Base-by-base conservation (phyloP, 176 grass and related monocot genomes). In the Bolboschoenus planiculmis region DNA sequence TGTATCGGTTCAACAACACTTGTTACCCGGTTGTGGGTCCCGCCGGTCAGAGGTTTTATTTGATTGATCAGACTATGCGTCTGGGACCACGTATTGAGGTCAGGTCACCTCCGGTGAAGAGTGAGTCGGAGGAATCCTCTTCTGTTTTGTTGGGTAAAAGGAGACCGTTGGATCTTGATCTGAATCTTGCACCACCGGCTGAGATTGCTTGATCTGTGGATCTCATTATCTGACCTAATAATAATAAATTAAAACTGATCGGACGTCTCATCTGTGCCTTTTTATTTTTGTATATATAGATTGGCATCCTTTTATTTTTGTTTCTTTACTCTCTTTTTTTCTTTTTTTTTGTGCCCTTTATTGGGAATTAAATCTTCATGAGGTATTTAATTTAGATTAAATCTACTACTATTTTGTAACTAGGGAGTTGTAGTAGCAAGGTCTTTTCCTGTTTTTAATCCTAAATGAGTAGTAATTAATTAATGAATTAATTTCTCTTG, bases 161-260 rank as follows among this genome's bases (percentile, higher is more conserved):
- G 29, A 36, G 27, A 7, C 51, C 37, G 26, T 86, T 97, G 30
- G 88, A 97, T 76, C 87, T 97, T 72, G 95, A 97, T 91, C 92
- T 97, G 46, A 97, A 97, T 81, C n/a, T 86, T 39, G 92, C 92
- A 14, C 95, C 95, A 82, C 87, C 90, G 58, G 83, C 78, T 36
- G 92, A 94, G 87, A 83, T 89, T 18, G 21, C 78, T 44, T 47
- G 80, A 82, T 82, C 6, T 59, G 10, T 40, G 39, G 51, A 78
- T 54, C 46, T 44, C 7, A 62, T 42, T 36, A 64, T 62, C 59
- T 81, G 40, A 81, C 42, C 30, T 56, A 40, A 37, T 78, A 10
- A 75, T 31, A 50, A 51, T 44, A 47, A 51, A 10, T 29, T 66
- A 58, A 43, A 31, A 80, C 77, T 60, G 56, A 80, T 80, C 51